Evolutionary conservation across 441 rosid species (phyloP).

Genomic region (Arabidopsis hybrid): DNA sequence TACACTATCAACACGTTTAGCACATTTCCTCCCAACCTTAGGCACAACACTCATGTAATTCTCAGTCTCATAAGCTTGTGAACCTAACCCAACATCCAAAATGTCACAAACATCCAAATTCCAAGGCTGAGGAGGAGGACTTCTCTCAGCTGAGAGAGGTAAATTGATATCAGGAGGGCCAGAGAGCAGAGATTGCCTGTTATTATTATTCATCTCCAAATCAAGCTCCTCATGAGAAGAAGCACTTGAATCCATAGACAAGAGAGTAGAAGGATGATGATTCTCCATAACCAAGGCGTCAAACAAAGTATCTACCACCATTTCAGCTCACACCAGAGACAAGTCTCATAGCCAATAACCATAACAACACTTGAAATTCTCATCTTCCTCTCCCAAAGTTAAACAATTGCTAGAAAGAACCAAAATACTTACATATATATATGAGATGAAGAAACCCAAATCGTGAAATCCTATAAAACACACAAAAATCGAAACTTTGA

Average conservation of each 20-base stretch:
- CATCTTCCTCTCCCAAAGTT: constrained; percentile 35
- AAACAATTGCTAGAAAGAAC: neutral
- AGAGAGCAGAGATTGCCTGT: constrained; percentile 55
- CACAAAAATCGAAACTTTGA: constrained; percentile 11
- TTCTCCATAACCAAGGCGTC: constrained; percentile 65
- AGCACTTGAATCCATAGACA: constrained; percentile 75
- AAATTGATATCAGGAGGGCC: constrained; percentile 81
- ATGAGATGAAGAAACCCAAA: constrained; percentile 27
- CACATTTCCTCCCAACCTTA: constrained; percentile 59
- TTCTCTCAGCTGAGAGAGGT: constrained; percentile 63
- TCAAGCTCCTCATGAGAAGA: constrained; percentile 75
- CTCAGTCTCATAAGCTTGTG: constrained; percentile 64
- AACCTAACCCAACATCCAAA: constrained; percentile 65
- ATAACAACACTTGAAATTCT: constrained; percentile 15
- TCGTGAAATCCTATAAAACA: neutral
- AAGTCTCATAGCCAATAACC: constrained; percentile 20
- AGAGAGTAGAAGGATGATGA: constrained; percentile 70
- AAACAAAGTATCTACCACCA: constrained; percentile 59
- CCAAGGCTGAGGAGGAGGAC: constrained; percentile 61
- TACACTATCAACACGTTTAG: constrained; percentile 65
- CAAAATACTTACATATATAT: neutral
- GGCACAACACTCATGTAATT: constrained; percentile 51
- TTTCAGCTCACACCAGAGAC: constrained; percentile 38
- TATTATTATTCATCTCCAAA: constrained; percentile 53
- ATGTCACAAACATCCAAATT: constrained; percentile 58